These are phyloP conservation scores for Neurospora hispaniola DNA, from an alignment of 495 filamentous ascomycete species.

Conservation along the genomic window DNA sequence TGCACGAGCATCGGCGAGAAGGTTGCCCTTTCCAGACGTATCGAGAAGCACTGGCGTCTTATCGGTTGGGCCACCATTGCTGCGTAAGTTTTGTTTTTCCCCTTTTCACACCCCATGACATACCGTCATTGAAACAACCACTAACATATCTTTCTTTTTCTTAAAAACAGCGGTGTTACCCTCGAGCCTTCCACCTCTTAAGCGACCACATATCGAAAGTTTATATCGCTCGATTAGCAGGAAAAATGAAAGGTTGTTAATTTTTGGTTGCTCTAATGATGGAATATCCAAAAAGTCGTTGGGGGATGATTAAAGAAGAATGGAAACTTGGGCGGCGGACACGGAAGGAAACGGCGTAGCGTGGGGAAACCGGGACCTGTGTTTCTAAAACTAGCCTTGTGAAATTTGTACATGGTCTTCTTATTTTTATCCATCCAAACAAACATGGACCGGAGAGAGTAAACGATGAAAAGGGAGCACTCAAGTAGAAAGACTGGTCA, in stretches of 20 bases:
- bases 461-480: background rate
- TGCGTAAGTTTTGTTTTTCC: conserved; percentile 36
- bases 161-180: conserved; percentile 24
- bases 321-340: background rate
- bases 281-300: background rate
- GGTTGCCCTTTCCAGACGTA: conserved; percentile 89
- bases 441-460: background rate
- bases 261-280: background rate
- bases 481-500: background rate
- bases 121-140: background rate
- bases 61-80: conserved; percentile 95
- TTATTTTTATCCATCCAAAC: background rate
- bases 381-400: background rate
- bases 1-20: conserved; percentile 95
- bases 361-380: background rate
- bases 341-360: background rate
- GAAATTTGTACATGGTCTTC: conserved; percentile 1
- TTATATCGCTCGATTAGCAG: background rate
- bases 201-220: background rate
- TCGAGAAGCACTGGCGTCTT: conserved; percentile 98
- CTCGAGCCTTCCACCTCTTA: conserved; percentile 29
- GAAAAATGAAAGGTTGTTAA: background rate
- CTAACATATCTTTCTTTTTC: background rate
- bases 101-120: background rate
- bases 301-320: background rate